phyloP scores from a whole-genome alignment of 257 asterid species.

The Capsicum baccatum region DNA sequence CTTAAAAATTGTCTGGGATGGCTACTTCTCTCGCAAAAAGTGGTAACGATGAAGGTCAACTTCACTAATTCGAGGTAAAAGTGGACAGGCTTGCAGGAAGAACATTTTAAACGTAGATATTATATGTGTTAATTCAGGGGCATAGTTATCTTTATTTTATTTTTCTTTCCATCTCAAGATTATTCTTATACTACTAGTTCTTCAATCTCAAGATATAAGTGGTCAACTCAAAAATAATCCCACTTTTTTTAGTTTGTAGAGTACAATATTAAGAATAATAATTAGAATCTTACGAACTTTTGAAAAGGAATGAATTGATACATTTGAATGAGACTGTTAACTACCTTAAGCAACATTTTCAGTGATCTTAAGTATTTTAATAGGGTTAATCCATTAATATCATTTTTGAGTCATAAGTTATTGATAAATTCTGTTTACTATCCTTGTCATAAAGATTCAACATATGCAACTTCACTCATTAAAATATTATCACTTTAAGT shows the following conservation, averaged over 20 bases:
- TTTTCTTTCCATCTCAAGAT: neutral
- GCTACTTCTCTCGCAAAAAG: too few species aligned
- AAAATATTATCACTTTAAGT: too few species aligned
- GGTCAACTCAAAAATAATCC: conserved; percentile 31
- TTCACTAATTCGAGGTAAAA: too few species aligned
- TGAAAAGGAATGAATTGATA: neutral
- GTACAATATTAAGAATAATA: conserved; percentile 33
- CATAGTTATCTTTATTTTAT: neutral
- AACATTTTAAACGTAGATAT: neutral
- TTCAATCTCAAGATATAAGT: conserved; percentile 51
- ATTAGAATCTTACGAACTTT: neutral
- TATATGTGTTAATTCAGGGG: neutral
- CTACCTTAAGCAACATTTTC: too few species aligned
- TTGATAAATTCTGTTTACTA: too few species aligned
- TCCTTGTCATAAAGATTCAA: too few species aligned
- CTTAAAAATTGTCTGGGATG: too few species aligned
- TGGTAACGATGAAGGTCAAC: too few species aligned
- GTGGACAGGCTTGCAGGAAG: neutral
- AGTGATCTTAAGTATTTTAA: neutral
- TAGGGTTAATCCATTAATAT: too few species aligned
- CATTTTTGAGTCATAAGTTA: too few species aligned
- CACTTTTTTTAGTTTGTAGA: neutral
- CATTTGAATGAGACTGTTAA: too few species aligned
- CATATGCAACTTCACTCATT: too few species aligned
- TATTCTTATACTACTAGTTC: conserved; percentile 10